Evolutionary conservation across 805 yeast species (phyloP), one percentile per base, ranked within the genome.

Genomic region (Crinitomyces ghanaensis): DNA sequence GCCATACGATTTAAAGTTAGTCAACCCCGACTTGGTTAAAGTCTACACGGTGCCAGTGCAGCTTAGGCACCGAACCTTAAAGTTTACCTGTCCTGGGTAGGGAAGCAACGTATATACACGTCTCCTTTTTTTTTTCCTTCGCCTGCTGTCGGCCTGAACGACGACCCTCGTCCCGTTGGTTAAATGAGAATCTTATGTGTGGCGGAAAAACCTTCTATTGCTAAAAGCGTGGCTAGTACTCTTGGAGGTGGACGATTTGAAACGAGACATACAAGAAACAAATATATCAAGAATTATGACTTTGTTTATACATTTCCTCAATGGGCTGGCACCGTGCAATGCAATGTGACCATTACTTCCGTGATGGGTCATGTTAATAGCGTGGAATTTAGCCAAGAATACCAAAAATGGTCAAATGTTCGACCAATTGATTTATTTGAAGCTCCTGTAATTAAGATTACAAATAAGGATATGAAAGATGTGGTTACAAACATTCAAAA

Each of bases 201-300:
- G 36, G 98, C 99, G 2, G 99, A 91, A 60, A 91, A 91, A 58
- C 93, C 93, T 36, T 82, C 95, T 1, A 91, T 91, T 31, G 93
- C 96, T 3, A 83, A 77, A 52, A 78, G 83, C 8, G 85, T 91
- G 8, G 69, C 93, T 0, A 53, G 57, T 24, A 76, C 77, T 2
- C 66, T 91, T 2, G 75, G 91, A 12, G 94, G 94, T 5, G 93
- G 93, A 1, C 50, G 66, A 4, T 57, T 63, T 11, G 48, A 53
- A 4, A 49, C 66, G 7, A 46, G 79, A 21, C 57, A 64, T 33
- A 63, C 83, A 2, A 49, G 56, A 1, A 68, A 68, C 48, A 75
- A 70, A 44, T 85, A 65, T 56, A 74, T 79, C 42, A 74, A 74
- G 51, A 88, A 86, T 64, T 85, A 80, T 53, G 88, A 80, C 49